Base-by-base conservation (phyloP, 345 rosid genomes). In the Carallia brachiata region DNA sequence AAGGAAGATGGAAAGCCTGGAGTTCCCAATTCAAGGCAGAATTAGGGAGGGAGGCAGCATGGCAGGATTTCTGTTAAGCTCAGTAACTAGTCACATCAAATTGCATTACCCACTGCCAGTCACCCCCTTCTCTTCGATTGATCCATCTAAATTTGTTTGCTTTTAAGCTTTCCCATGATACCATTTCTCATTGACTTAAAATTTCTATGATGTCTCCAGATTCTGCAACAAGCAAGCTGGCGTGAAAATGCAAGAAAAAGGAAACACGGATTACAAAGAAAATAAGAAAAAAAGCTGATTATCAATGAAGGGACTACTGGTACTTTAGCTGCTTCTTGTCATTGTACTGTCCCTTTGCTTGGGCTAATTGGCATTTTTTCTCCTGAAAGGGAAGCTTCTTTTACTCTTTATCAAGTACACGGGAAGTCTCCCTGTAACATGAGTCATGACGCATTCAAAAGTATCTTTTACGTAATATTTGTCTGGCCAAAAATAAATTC, bases 311-410 rank as follows among this genome's bases (percentile, higher is more conserved):
- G 44, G 58, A 39, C 27, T 16, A 17, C 65, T 8, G 8, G 15
- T 54, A 66, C 36, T 65, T 65, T 57, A 12, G 50, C 70, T 40
- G 66, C 53, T 81, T 80, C 66, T 55, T n/a, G 57, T 61, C 73
- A 76, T 71, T 58, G 71, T 44, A 58, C 4, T 64, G 73, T 66
- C 63, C 62, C 54, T 60, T 66, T 67, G 64, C 10, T 66, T 62
- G 70, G 73, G 70, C 65, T 68, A n/a, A n/a, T 56, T 8, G n/a
- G n/a, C n/a, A n/a, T n/a, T n/a, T n/a, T n/a, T n/a, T n/a, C 64
- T 68, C 70, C 75, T 73, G 78, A 36, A n/a, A 58, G 75, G 78
- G 87, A 83, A 86, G 78, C 83, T 83, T 86, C 87, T n/a, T 77
- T 80, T 76, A 81, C 87, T 75, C 85, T 72, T 83, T 85, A 82